Conservation (phyloP, 148 eudicot species). For the Oxyria digyna region DNA sequence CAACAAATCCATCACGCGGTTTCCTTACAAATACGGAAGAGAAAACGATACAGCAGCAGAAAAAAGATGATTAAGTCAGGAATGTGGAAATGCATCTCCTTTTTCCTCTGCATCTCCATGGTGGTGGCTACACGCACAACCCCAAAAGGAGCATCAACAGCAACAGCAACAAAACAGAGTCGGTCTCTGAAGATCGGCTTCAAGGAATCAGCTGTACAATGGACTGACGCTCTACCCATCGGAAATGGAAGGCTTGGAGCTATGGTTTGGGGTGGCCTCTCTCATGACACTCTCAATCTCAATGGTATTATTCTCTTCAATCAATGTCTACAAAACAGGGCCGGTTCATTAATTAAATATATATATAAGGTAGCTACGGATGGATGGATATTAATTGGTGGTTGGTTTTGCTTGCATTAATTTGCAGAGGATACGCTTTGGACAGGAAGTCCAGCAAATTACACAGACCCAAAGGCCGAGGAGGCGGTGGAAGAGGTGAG, state of each 20-base stretch:
- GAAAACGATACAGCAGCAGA: neutral
- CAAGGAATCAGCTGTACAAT: slow-evolving; percentile 38
- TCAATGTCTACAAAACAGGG: no score
- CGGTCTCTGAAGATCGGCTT: slow-evolving; percentile 43
- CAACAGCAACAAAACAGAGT: neutral
- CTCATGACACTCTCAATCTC: slow-evolving; percentile 48
- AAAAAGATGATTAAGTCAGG: neutral
- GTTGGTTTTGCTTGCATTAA: no score
- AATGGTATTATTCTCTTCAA: slow-evolving; percentile 29
- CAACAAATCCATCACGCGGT: no score
- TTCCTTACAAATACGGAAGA: no score
- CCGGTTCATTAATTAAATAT: neutral
- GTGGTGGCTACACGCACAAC: neutral
- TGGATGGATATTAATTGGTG: no score
- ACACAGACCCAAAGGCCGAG: slow-evolving; percentile 43
- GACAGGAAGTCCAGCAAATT: slow-evolving; percentile 71
- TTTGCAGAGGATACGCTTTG: slow-evolving; percentile 75
- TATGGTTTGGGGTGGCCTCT: slow-evolving; percentile 62
- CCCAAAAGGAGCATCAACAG: neutral
- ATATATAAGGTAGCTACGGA: no score
- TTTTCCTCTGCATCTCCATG: neutral
- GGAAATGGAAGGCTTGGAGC: slow-evolving; percentile 81
- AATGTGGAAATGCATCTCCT: neutral
- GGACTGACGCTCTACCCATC: slow-evolving; percentile 84
- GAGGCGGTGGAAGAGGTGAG: slow-evolving; percentile 41